phyloP scores from a whole-genome alignment of 2,329 filamentous ascomycete species.

The Trichoderma semiorbis region DNA sequence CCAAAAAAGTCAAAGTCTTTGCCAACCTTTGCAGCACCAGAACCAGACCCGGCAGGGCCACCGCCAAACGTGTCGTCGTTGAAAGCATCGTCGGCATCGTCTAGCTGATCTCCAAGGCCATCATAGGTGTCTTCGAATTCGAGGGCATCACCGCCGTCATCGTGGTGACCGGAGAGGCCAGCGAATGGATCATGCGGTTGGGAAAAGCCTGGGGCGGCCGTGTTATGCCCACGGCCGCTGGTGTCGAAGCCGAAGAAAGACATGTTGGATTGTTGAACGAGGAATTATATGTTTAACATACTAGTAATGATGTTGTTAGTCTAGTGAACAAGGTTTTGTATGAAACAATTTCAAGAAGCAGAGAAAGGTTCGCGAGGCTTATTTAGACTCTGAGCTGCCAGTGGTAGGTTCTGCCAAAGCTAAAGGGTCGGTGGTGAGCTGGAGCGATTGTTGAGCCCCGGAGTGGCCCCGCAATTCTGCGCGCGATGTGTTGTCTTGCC shows the following conservation, averaged over 20 bases:
- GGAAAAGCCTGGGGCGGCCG: conserved; percentile 74
- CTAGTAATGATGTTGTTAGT: conserved; percentile 25
- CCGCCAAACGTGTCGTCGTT: conserved; percentile 91
- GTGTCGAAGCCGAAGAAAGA: conserved; percentile 91
- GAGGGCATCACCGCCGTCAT: conserved; percentile 55
- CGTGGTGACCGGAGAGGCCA: conserved; percentile 64
- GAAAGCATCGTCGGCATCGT: conserved; percentile 89
- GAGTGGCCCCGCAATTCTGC: neutral
- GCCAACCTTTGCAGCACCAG: conserved; percentile 55
- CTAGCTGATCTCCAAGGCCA: conserved; percentile 82
- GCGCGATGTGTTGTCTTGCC: neutral
- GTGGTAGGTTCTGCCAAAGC: neutral
- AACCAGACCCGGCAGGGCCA: conserved; percentile 24
- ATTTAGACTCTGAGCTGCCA: neutral
- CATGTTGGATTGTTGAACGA: conserved; percentile 50
- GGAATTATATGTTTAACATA: conserved; percentile 23
- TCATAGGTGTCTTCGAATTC: conserved; percentile 99
- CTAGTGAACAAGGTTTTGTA: neutral
- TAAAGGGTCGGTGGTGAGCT: neutral
- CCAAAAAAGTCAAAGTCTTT: conserved; percentile 98
- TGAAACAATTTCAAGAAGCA: neutral
- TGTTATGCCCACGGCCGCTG: conserved; percentile 56
- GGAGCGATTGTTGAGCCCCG: neutral
- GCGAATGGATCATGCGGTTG: conserved; percentile 84
- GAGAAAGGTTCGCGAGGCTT: neutral